Percentiles rank a stretch among this genome's conserved stretches.
Evolutionary conservation across 257 asterid genomes (phyloP).

Genomic region (Solanum arcanum): DNA sequence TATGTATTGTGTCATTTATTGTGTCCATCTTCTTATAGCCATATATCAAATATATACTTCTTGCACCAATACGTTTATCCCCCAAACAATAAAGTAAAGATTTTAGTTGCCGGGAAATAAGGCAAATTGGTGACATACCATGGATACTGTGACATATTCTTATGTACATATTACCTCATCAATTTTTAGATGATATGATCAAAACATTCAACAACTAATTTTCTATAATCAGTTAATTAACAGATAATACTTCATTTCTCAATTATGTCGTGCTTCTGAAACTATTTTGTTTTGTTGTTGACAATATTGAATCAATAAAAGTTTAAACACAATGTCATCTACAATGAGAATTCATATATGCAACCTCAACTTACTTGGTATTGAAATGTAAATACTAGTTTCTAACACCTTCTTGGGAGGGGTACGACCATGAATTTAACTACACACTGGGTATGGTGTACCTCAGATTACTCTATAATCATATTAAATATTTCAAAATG

Average conservation of each 20-base stretch:
- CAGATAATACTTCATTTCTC: background rate
- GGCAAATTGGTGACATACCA: background rate
- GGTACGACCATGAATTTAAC: too few relatives aligned
- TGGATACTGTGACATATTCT: background rate
- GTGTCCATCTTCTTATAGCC: background rate
- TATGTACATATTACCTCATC: background rate
- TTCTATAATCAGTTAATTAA: background rate
- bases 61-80: background rate
- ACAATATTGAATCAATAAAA: background rate
- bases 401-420: too few relatives aligned
- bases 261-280: background rate
- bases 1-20: background rate
- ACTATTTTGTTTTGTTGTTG: background rate
- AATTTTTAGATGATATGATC: background rate
- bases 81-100: background rate
- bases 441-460: too few relatives aligned
- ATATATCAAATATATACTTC: background rate
- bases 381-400: background rate
- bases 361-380: background rate
- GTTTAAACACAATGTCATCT: background rate
- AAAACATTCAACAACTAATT: background rate
- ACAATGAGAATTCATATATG: background rate
- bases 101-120: background rate
- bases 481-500: background rate
- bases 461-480: too few relatives aligned